A percentile compares a stretch with the other conserved stretches of the same genome.
Evolutionary conservation across 345 rosid genomes (phyloP).

Genomic region (Stellera chamaejasme): DNA sequence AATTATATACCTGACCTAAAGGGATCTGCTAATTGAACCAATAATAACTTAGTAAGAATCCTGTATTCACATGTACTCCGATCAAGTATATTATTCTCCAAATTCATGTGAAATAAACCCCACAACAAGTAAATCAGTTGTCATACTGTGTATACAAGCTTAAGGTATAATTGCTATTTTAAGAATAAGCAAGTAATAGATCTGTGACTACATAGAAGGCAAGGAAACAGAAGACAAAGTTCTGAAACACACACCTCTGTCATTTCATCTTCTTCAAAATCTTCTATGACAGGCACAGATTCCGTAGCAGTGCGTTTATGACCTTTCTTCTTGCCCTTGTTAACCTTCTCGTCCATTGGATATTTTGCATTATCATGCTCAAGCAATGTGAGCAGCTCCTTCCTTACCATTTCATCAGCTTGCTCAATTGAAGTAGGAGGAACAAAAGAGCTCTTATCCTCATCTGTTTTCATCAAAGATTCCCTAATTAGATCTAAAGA

Average conservation of each 20-base stretch:
- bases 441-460: slow-evolving; percentile 88
- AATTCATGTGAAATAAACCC: no score
- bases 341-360: slow-evolving; percentile 78
- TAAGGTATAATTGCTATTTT: no score
- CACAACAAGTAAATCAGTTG: no score
- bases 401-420: slow-evolving; percentile 87
- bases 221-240: neutral
- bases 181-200: no score
- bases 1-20: no score
- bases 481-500: slow-evolving; percentile 79
- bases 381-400: slow-evolving; percentile 66
- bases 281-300: slow-evolving; percentile 55
- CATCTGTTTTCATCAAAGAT: slow-evolving; percentile 71
- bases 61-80: no score
- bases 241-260: slow-evolving; percentile 43
- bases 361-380: slow-evolving; percentile 97
- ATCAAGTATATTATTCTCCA: no score
- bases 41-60: no score
- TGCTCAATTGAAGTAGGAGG: slow-evolving; percentile 80
- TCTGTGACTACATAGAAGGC: neutral
- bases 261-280: slow-evolving; percentile 76
- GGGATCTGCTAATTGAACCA: no score
- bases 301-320: slow-evolving; percentile 52
- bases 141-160: no score
- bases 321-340: slow-evolving; percentile 73